These are phyloP conservation scores for Juglanconis juglandina DNA, from an alignment of 2,329 filamentous ascomycete species.

Conservation along the genomic window DNA sequence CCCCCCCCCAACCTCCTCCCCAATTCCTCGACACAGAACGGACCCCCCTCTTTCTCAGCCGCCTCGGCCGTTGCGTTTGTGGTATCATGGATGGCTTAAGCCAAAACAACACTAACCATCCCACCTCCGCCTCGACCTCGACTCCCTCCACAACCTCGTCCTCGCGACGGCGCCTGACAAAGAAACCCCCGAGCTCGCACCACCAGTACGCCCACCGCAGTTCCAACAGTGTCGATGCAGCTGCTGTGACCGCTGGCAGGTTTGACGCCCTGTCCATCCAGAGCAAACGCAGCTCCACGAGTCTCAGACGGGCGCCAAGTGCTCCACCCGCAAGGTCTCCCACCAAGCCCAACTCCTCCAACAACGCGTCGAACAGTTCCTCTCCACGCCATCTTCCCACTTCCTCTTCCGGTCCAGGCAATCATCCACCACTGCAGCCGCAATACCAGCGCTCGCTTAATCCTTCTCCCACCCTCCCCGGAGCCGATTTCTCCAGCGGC, in stretches of 20 bases:
- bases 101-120: conserved; percentile 31
- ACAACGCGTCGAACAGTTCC: conserved; percentile 48
- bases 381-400: conserved; percentile 45
- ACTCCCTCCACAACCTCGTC: conserved; percentile 40
- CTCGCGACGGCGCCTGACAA: conserved; percentile 59
- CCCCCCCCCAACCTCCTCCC: background rate
- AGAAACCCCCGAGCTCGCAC: conserved; percentile 52
- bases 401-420: conserved; percentile 11
- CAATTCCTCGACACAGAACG: too few species aligned
- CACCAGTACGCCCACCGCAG: conserved; percentile 44
- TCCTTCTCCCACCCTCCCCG: conserved; percentile 44
- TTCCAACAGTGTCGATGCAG: conserved; percentile 46
- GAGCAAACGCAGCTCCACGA: conserved; percentile 63
- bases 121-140: conserved; percentile 1
- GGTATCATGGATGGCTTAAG: conserved; percentile 44
- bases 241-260: conserved; percentile 24
- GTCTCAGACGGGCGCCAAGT: conserved; percentile 58
- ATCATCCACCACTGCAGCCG: conserved; percentile 20
- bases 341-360: conserved; percentile 39
- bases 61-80: conserved; percentile 16
- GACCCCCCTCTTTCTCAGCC: background rate
- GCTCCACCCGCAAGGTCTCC: conserved; percentile 50
- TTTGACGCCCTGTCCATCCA: conserved; percentile 56
- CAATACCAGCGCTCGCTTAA: conserved; percentile 35
- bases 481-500: conserved; percentile 40